Base-by-base conservation (phyloP, 306 rosid species). In the Quercus berberidifolia region DNA sequence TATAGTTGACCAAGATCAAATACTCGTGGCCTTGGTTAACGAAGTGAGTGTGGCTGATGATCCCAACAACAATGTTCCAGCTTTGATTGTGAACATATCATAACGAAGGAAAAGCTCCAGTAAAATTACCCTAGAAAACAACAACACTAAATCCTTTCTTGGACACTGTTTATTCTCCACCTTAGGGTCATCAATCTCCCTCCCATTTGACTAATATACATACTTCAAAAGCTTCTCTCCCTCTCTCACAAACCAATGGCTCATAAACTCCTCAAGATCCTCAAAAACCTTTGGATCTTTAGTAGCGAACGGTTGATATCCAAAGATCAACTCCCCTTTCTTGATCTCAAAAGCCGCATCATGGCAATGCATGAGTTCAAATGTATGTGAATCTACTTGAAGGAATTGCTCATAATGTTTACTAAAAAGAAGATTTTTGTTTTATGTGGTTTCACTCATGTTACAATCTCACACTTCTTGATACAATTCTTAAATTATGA, bases 301-400 rank as follows among this genome's bases (percentile, higher is more conserved):
- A 0, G 97, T 90, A 1, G 89, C 97, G 21, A 91, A 80, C 17
- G 91, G 92, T 23, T 88, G 92, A 71, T 88, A 91, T 62, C 94
- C 98, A 41, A 93, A 91, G 55, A 93, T 70, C 92, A 86, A 89
- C 73, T 93, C 94, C 0, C 97, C 94, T 55, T 86, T 88, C 88
- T 91, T 90, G 83, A 93, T 86, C 91, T 87, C 55, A 76, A 73
- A 93, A 2, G 87, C 23, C 0, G 89, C 90, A 55, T 88, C 92
- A 30, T 91, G 97, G 49, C 89, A 88, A 1, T 70, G 69, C 35
- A 91, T 52, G 2, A 70, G 70, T 78, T 56, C 28, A 25, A 77
- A 54, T 19, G 23, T 7, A 30, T 20, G 43, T 23, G 19, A 21
- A 49, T 38, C 46, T 10, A 51, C 74, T 68, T 65, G 11, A 10